These are phyloP conservation scores for Aspergillus funiculosus DNA, from an alignment of 495 filamentous ascomycete genomes.

Conservation along the genomic window DNA sequence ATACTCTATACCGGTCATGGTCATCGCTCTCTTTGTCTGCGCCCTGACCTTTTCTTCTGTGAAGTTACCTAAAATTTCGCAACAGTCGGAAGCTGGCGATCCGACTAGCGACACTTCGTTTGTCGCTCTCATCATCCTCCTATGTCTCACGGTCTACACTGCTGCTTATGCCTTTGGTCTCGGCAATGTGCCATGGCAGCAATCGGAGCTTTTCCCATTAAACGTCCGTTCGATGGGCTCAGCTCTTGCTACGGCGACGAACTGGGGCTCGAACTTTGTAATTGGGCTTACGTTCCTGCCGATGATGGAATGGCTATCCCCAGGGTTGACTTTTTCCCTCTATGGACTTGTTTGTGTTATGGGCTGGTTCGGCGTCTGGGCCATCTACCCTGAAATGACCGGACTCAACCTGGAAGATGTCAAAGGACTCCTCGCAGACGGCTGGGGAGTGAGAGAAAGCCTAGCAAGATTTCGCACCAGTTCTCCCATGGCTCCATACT, in stretches of 20 bases:
- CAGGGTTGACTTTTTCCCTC: slow-evolving; percentile 69
- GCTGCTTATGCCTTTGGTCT: slow-evolving; percentile 82
- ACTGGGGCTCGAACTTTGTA: slow-evolving; percentile 86
- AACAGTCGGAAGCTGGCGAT: slow-evolving; percentile 15
- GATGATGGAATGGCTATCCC: slow-evolving; percentile 72
- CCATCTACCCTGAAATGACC: slow-evolving; percentile 79
- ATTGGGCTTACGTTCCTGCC: slow-evolving; percentile 82
- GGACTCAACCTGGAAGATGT: slow-evolving; percentile 79
- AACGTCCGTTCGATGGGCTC: slow-evolving; percentile 77
- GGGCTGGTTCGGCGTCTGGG: slow-evolving; percentile 62
- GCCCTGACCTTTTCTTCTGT: slow-evolving; percentile 62
- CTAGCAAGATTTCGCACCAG: slow-evolving; percentile 1
- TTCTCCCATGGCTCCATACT: background rate
- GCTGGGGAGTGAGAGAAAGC: slow-evolving; percentile 28
- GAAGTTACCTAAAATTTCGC: slow-evolving; percentile 21
- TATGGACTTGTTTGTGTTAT: slow-evolving; percentile 65
- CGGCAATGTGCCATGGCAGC: slow-evolving; percentile 91
- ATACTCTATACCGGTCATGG: slow-evolving; percentile 81
- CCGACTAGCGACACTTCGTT: slow-evolving; percentile 8
- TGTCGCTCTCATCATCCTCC: slow-evolving; percentile 51
- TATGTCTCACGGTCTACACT: slow-evolving; percentile 75
- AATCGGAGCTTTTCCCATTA: slow-evolving; percentile 83
- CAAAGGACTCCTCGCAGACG: slow-evolving; percentile 63
- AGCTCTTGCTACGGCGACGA: slow-evolving; percentile 76
- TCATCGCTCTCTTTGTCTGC: slow-evolving; percentile 59